Conservation (phyloP, 2,329 filamentous ascomycete species). For the Calonectria multiphialidica region DNA sequence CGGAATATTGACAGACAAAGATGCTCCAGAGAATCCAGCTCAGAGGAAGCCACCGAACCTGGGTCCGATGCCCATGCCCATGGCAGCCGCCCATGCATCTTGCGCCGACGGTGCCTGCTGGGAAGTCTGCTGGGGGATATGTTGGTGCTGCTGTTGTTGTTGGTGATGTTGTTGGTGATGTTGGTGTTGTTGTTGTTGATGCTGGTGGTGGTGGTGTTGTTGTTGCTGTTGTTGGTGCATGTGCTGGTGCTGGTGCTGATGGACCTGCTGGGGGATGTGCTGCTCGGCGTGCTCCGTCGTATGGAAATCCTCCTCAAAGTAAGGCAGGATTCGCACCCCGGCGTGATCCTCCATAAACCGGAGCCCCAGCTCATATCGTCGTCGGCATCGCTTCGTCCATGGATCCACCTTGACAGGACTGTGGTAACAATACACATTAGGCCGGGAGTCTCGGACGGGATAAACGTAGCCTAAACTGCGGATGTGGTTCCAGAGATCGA, state of each 20-base stretch:
- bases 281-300: slow-evolving; percentile 53
- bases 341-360: slow-evolving; percentile 53
- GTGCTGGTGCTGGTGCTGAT: neutral
- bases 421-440: slow-evolving; percentile 57
- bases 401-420: slow-evolving; percentile 58
- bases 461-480: slow-evolving; percentile 51
- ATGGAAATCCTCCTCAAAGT: slow-evolving; percentile 60
- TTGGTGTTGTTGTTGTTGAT: neutral
- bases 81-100: slow-evolving; percentile 53
- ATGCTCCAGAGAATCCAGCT: slow-evolving; percentile 31
- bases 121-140: neutral
- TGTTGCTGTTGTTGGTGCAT: slow-evolving; percentile 29
- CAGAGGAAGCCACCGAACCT: slow-evolving; percentile 50
- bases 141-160: slow-evolving; percentile 25
- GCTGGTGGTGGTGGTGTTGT: slow-evolving; percentile 29
- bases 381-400: slow-evolving; percentile 56
- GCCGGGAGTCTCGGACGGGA: slow-evolving; percentile 51
- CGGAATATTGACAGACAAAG: neutral
- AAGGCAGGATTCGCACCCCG: slow-evolving; percentile 52
- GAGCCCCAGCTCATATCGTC: slow-evolving; percentile 54
- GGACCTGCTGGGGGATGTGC: slow-evolving; percentile 28
- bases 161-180: slow-evolving; percentile 1
- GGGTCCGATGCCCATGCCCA: slow-evolving; percentile 42
- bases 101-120: slow-evolving; percentile 34
- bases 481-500: slow-evolving; percentile 53